Conservation (phyloP, 2,329 filamentous ascomycete genomes). For the Albophoma yamanashiensis region DNA sequence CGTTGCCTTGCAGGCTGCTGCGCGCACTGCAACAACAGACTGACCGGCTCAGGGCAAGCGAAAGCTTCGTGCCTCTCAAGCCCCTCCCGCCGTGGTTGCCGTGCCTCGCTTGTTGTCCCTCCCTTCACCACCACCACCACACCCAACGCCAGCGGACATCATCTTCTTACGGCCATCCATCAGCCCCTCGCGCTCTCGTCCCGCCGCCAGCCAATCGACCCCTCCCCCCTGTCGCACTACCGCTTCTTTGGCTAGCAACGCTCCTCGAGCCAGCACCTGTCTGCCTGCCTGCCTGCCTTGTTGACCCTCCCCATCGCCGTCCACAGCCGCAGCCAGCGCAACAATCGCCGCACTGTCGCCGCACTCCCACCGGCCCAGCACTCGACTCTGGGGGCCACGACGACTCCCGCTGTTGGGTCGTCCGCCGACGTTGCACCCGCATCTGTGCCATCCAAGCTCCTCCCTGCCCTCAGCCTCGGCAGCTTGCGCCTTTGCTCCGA, state of each 20-base stretch:
- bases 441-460: background rate
- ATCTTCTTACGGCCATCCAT: background rate
- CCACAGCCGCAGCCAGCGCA: conserved; percentile 1
- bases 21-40: background rate
- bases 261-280: background rate
- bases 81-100: background rate
- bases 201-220: conserved; percentile 5
- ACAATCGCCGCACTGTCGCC: background rate
- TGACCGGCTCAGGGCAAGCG: background rate
- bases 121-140: background rate
- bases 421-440: conserved; percentile 2
- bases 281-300: background rate
- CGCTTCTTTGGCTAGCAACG: background rate
- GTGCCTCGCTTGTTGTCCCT: background rate
- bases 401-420: background rate
- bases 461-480: conserved; percentile 4
- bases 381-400: background rate
- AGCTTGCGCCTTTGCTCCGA: conserved; percentile 30
- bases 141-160: background rate
- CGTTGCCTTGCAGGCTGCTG: background rate
- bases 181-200: conserved; percentile 5
- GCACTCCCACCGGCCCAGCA: background rate
- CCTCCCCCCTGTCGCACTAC: conserved; percentile 8
- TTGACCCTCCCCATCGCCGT: conserved; percentile 1
- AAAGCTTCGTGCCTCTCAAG: background rate